Evolutionary conservation across 2,329 filamentous ascomycete species (phyloP).

Genomic region (Alternaria alternata): DNA sequence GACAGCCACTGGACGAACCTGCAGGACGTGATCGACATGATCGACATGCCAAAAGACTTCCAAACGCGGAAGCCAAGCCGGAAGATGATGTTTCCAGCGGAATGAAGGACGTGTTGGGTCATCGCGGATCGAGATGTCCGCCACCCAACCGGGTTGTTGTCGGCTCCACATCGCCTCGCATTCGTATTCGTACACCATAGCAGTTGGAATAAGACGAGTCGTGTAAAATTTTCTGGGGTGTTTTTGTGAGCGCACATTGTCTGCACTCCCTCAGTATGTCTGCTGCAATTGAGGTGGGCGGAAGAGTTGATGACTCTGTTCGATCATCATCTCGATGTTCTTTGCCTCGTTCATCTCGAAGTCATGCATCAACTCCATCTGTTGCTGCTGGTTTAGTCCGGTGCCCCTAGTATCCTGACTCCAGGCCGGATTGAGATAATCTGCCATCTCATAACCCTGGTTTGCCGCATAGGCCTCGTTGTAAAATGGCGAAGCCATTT

Average conservation of each 20-base stretch:
- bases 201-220: not conserved
- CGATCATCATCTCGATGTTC: conserved; percentile 53
- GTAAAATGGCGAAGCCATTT: conserved; percentile 38
- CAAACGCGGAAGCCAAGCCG: not conserved
- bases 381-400: conserved; percentile 78
- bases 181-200: not conserved
- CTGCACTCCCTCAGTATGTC: conserved; percentile 32
- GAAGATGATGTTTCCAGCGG: not conserved
- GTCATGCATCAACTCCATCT: conserved; percentile 81
- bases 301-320: conserved; percentile 51
- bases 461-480: conserved; percentile 48
- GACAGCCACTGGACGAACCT: not conserved
- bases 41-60: conserved; percentile 8
- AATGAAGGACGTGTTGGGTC: not conserved
- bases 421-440: conserved; percentile 66
- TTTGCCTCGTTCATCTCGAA: conserved; percentile 66
- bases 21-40: conserved; percentile 16
- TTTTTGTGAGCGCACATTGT: not conserved
- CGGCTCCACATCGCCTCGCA: not conserved
- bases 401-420: conserved; percentile 53
- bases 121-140: not conserved
- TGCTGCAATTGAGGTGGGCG: conserved; percentile 40
- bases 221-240: not conserved
- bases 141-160: not conserved
- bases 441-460: conserved; percentile 47